phyloP scores from a whole-genome alignment of 768 basidiomycete species.

The Panellus pusillus region DNA sequence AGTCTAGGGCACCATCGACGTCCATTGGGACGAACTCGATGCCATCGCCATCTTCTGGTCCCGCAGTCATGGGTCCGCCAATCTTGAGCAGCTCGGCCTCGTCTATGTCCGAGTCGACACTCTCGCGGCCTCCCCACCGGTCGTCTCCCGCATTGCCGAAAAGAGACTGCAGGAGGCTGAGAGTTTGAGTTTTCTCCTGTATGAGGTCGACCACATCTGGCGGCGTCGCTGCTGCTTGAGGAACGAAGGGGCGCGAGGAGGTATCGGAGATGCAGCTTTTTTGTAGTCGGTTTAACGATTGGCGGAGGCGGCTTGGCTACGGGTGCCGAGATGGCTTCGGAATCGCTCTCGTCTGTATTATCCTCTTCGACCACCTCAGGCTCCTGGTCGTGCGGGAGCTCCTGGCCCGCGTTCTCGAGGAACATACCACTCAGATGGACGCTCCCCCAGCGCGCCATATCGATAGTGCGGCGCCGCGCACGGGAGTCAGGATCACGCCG shows the following conservation, averaged over 20 bases:
- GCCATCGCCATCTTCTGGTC: conserved; percentile 29
- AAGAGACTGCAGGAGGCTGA: conserved; percentile 51
- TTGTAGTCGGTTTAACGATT: not conserved
- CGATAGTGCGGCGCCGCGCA: conserved; percentile 65
- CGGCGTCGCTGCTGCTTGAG: not conserved
- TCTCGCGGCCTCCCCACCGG: conserved; percentile 64
- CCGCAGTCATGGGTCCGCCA: conserved; percentile 16
- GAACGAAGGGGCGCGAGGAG: not conserved
- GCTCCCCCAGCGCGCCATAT: conserved; percentile 71
- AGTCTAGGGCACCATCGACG: conserved; percentile 13
- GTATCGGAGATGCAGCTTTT: conserved; percentile 3
- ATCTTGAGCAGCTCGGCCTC: conserved; percentile 33
- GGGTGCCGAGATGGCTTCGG: conserved; percentile 9
- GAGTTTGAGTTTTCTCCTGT: conserved; percentile 45
- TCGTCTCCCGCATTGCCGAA: conserved; percentile 45
- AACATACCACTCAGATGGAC: conserved; percentile 70
- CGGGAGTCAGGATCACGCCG: conserved; percentile 53
- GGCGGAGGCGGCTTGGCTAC: not conserved
- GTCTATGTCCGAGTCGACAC: conserved; percentile 57
- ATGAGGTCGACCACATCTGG: conserved; percentile 30
- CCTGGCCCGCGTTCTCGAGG: conserved; percentile 41
- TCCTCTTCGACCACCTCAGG: conserved; percentile 18
- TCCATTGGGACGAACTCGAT: conserved; percentile 38
- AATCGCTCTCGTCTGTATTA: conserved; percentile 19
- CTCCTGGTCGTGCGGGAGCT: not conserved